These are phyloP conservation scores for Cinnamomum chago DNA, from an alignment of 164 flowering plant genomes.

Conservation along the genomic window DNA sequence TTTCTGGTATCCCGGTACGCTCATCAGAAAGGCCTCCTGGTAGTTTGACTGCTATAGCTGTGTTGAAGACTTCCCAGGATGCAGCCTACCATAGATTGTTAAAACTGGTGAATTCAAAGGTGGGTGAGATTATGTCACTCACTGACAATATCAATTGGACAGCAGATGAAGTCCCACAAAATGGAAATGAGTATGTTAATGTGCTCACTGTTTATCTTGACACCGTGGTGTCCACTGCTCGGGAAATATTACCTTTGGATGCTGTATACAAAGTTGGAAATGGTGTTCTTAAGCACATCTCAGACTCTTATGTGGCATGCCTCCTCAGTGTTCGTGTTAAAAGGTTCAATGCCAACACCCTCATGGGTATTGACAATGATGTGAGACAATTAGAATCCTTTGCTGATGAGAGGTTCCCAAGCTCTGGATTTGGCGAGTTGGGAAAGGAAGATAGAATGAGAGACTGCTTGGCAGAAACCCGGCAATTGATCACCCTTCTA, in stretches of 20 bases:
- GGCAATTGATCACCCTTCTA: constrained; percentile 75
- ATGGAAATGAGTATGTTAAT: constrained; percentile 51
- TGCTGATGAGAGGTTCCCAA: constrained; percentile 71
- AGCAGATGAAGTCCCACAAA: constrained; percentile 46
- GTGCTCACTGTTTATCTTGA: constrained; percentile 71
- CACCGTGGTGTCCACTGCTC: constrained; percentile 70
- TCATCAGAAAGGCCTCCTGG: constrained; percentile 54
- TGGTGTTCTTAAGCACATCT: constrained; percentile 79
- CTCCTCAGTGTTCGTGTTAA: constrained; percentile 78
- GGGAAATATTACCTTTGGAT: constrained; percentile 74
- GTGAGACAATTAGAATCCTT: constrained; percentile 59
- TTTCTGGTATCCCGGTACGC: constrained; percentile 64
- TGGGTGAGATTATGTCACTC: constrained; percentile 67
- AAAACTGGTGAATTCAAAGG: constrained; percentile 53
- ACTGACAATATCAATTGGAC: constrained; percentile 71
- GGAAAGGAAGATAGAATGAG: constrained; percentile 60
- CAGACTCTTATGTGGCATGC: constrained; percentile 50
- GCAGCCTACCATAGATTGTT: constrained; percentile 64
- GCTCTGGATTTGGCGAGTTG: constrained; percentile 61
- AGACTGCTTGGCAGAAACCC: constrained; percentile 59
- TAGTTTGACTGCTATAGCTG: constrained; percentile 63
- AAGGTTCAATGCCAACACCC: constrained; percentile 74
- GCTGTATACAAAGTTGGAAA: constrained; percentile 70
- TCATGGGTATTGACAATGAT: constrained; percentile 56
- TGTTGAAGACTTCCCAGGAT: constrained; percentile 73